A percentile compares a stretch with the other conserved stretches of the same genome.
Conservation (phyloP, 129 eudicot species). For the Arctium minus region DNA sequence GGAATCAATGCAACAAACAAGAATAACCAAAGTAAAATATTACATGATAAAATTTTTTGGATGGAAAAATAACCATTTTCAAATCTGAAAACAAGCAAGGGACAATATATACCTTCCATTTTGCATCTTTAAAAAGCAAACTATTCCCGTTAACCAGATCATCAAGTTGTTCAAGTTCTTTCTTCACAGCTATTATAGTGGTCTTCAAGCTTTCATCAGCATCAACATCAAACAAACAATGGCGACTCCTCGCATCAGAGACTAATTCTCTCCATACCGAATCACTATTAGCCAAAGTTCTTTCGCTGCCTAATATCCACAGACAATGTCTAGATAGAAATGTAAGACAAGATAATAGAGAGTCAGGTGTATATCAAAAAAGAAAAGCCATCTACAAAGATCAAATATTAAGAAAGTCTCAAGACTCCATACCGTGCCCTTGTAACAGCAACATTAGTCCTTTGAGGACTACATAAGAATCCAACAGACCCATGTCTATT, state of each 20-base stretch:
- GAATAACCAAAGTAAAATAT: neutral
- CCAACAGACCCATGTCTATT: slow-evolving; percentile 16
- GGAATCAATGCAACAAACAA: neutral
- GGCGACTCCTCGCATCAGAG: slow-evolving; percentile 33
- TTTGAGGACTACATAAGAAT: slow-evolving; percentile 30
- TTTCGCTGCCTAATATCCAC: slow-evolving; percentile 51
- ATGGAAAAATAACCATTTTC: neutral
- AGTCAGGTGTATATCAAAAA: neutral
- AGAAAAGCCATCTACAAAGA: neutral
- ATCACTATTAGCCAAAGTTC: slow-evolving; percentile 27
- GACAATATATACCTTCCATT: slow-evolving; percentile 46
- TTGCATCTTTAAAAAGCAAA: slow-evolving; percentile 33
- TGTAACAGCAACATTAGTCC: slow-evolving; percentile 50
- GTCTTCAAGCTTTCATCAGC: slow-evolving; percentile 30
- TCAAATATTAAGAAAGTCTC: neutral
- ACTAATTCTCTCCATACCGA: slow-evolving; percentile 38
- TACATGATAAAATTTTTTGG: neutral
- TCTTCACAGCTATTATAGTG: slow-evolving; percentile 30
- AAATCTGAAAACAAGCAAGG: neutral
- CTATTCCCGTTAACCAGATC: slow-evolving; percentile 41
- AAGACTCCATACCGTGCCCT: slow-evolving; percentile 40
- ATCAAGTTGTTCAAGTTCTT: slow-evolving; percentile 45
- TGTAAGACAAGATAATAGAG: neutral
- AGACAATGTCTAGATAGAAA: slow-evolving; percentile 36
- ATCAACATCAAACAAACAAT: slow-evolving; percentile 40